phyloP scores from a whole-genome alignment of 768 basidiomycete species.

The Lepiota venenata region DNA sequence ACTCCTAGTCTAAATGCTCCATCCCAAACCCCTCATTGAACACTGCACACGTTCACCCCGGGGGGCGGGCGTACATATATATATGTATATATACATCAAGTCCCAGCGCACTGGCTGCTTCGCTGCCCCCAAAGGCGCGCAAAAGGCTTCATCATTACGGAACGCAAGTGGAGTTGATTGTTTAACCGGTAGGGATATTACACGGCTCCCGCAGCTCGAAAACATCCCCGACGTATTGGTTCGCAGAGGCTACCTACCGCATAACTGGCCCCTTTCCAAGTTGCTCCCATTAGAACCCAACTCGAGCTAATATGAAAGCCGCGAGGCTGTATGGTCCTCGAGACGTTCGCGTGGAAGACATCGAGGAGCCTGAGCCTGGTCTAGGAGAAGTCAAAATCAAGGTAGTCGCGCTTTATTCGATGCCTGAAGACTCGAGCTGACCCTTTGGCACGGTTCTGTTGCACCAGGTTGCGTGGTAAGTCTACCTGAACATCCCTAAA shows the following conservation, averaged over 20 bases:
- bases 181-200: no score
- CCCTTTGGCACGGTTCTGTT: background rate
- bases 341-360: constrained; percentile 40
- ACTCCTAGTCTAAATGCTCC: background rate
- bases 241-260: background rate
- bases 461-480: constrained; percentile 27
- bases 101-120: no score
- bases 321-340: constrained; percentile 41
- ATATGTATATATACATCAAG: background rate
- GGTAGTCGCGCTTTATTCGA: constrained; percentile 19
- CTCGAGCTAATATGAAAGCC: constrained; percentile 37
- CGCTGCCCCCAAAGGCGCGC: no score
- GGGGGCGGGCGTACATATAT: no score
- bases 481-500: background rate
- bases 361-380: constrained; percentile 31
- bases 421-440: background rate
- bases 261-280: background rate
- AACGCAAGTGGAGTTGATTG: no score
- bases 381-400: constrained; percentile 42
- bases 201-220: background rate
- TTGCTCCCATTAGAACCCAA: background rate
- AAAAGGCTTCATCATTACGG: no score
- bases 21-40: background rate
- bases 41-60: background rate
- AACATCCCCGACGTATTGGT: background rate